phyloP scores from a whole-genome alignment of 768 basidiomycete species.

The Auricularia cornea region DNA sequence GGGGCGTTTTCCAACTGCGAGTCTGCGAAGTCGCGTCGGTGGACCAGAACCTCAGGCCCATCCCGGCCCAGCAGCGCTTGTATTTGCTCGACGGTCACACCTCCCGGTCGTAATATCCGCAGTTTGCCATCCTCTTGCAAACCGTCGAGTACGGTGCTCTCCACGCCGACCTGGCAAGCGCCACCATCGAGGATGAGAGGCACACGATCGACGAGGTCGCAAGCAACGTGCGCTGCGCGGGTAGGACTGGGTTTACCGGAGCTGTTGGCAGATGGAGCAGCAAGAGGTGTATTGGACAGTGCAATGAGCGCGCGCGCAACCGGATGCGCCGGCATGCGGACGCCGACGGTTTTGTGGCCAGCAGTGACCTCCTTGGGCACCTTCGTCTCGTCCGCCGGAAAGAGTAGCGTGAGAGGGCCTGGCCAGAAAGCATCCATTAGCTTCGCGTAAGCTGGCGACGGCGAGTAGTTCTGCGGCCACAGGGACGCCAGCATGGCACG shows the following conservation, averaged over 20 bases:
- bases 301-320: slow-evolving; percentile 86
- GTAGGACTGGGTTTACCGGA: slow-evolving; percentile 95
- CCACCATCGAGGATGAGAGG: slow-evolving; percentile 88
- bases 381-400: slow-evolving; percentile 55
- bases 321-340: slow-evolving; percentile 92
- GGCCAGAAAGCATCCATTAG: slow-evolving; percentile 91
- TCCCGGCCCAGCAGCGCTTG: slow-evolving; percentile 44
- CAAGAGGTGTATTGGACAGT: slow-evolving; percentile 62
- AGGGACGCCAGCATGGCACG: slow-evolving; percentile 68
- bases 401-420: slow-evolving; percentile 85
- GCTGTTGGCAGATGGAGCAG: slow-evolving; percentile 92
- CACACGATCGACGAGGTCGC: slow-evolving; percentile 63
- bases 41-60: slow-evolving; percentile 64
- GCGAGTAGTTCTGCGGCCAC: slow-evolving; percentile 54
- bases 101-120: slow-evolving; percentile 84
- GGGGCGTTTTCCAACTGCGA: slow-evolving; percentile 65
- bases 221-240: slow-evolving; percentile 70
- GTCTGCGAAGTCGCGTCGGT: slow-evolving; percentile 69
- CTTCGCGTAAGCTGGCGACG: slow-evolving; percentile 57
- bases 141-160: slow-evolving; percentile 94
- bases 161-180: slow-evolving; percentile 78
- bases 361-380: slow-evolving; percentile 78
- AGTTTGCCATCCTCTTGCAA: slow-evolving; percentile 65
- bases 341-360: slow-evolving; percentile 69
- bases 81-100: slow-evolving; percentile 84